Conservation (phyloP, 352 stramenopile species). For the Pythium folliculosum region DNA sequence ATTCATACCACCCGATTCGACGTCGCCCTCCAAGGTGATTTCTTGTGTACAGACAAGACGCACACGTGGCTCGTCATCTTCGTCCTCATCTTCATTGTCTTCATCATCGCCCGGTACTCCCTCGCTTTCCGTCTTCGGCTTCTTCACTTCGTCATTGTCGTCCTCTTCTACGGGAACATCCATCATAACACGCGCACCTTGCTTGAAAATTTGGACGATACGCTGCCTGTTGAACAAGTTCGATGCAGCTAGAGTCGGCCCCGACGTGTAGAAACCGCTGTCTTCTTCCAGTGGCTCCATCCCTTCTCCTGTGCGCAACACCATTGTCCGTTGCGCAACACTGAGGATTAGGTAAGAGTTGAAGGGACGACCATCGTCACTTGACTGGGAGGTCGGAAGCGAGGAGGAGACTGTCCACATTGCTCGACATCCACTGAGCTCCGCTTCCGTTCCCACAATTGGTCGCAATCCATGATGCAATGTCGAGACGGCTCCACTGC, state of each 20-base stretch:
- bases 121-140: conserved; percentile 35
- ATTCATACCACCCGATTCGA: conserved; percentile 84
- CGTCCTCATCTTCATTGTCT: conserved; percentile 44
- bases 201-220: conserved; percentile 88
- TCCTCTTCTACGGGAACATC: conserved; percentile 50
- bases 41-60: conserved; percentile 83
- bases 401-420: conserved; percentile 88
- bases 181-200: conserved; percentile 81
- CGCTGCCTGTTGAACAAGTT: conserved; percentile 83
- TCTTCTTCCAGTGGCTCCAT: conserved; percentile 86
- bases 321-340: conserved; percentile 81
- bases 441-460: conserved; percentile 82
- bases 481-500: conserved; percentile 69
- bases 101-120: conserved; percentile 35
- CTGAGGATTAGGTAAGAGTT: conserved; percentile 85
- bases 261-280: conserved; percentile 83
- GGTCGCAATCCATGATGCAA: conserved; percentile 78
- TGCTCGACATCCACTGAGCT: conserved; percentile 77
- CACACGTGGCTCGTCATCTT: conserved; percentile 61
- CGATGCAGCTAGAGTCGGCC: conserved; percentile 69
- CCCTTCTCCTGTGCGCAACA: conserved; percentile 80
- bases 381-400: conserved; percentile 44
- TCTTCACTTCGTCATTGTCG: conserved; percentile 13
- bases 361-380: conserved; percentile 54
- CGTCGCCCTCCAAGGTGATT: conserved; percentile 75